Conservation (phyloP, 345 rosid species). For the Rhizophora mangle region DNA sequence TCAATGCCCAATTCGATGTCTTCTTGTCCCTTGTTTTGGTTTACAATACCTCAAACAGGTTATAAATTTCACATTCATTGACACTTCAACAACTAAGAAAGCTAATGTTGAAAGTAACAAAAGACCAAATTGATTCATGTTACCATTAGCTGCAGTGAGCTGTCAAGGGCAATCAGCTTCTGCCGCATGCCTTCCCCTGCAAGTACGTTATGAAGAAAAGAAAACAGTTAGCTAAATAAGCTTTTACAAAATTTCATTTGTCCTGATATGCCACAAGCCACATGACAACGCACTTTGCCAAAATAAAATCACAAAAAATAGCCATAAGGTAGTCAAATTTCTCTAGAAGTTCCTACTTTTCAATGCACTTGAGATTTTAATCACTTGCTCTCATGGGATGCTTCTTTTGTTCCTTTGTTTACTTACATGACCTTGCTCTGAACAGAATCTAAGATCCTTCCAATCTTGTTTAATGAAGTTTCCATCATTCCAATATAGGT, state of each 20-base stretch:
- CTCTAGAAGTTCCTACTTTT: conserved; percentile 4
- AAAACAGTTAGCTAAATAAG: background rate
- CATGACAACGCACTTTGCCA: background rate
- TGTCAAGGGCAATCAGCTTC: conserved; percentile 61
- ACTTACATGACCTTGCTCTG: conserved; percentile 84
- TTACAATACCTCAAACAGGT: conserved; percentile 25
- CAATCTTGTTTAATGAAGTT: conserved; percentile 69
- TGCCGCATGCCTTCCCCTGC: conserved; percentile 72
- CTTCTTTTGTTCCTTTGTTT: conserved; percentile 74
- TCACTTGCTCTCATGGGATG: conserved; percentile 59
- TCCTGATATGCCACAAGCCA: too few species aligned
- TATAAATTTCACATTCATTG: conserved; percentile 14
- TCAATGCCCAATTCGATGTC: conserved; percentile 53
- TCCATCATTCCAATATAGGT: conserved; percentile 63
- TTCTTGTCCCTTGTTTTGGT: conserved; percentile 68
- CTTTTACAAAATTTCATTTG: background rate
- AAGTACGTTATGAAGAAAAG: conserved; percentile 21
- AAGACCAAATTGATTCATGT: conserved; percentile 13
- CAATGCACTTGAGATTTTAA: conserved; percentile 12
- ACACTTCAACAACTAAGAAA: conserved; percentile 8
- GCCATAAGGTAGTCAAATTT: conserved; percentile 1
- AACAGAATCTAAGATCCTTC: conserved; percentile 74
- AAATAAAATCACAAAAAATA: background rate
- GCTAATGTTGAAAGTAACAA: conserved; percentile 17
- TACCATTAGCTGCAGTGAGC: conserved; percentile 67